Percentiles rank a stretch among this genome's conserved stretches.
Evolutionary conservation across 2,329 filamentous ascomycete species (phyloP).

Genomic region (Microcera coccophila): DNA sequence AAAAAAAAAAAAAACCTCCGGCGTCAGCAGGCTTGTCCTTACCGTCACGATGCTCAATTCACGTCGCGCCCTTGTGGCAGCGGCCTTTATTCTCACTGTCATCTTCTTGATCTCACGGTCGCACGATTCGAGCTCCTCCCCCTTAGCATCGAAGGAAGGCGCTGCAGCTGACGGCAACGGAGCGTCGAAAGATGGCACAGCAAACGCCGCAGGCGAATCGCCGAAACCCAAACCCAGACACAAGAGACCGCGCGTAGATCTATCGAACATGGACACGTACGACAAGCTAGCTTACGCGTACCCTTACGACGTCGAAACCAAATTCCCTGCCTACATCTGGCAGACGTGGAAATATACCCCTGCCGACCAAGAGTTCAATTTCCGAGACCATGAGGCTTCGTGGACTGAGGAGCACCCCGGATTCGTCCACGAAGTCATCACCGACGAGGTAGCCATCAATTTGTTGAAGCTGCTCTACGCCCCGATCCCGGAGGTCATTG

Average conservation of each 20-base stretch:
- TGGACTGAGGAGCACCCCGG: conserved; percentile 85
- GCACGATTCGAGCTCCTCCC: conserved; percentile 37
- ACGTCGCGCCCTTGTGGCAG: conserved; percentile 68
- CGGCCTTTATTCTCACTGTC: conserved; percentile 64
- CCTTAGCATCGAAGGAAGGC: conserved; percentile 15
- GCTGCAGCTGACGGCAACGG: conserved; percentile 16
- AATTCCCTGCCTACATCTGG: conserved; percentile 98
- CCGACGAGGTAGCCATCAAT: conserved; percentile 79
- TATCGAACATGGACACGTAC: conserved; percentile 66
- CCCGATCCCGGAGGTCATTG: conserved; percentile 71
- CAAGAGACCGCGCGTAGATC: conserved; percentile 55
- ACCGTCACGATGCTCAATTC: conserved; percentile 66
- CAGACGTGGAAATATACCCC: conserved; percentile 96
- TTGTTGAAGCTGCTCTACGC: conserved; percentile 84
- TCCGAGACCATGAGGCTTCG: conserved; percentile 79
- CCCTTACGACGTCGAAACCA: conserved; percentile 81
- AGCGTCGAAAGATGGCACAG: conserved; percentile 18
- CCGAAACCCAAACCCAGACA: conserved; percentile 21
- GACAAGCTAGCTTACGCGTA: conserved; percentile 90
- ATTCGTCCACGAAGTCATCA: conserved; percentile 95
- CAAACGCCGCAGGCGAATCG: conserved; percentile 13
- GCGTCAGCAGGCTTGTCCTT: conserved; percentile 7
- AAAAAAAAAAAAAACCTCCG: conserved; percentile 5
- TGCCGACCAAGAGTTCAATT: conserved; percentile 69
- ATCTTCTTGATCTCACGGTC: conserved; percentile 66